Percentiles rank a stretch among this genome's conserved stretches.
Evolutionary conservation across 129 eudicot species (phyloP).

Genomic region (Artemisia tridentata): DNA sequence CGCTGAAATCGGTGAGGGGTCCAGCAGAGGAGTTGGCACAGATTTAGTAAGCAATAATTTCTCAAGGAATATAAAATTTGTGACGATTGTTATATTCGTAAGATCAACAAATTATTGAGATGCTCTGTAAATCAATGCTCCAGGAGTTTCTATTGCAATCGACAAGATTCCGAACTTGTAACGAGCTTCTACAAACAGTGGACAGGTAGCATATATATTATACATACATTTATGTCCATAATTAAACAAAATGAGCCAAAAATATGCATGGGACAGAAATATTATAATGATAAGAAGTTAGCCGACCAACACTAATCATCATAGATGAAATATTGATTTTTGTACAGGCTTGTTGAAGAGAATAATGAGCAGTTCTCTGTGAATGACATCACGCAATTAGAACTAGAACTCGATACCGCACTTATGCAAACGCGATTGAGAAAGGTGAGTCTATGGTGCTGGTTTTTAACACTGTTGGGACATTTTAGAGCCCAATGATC

Average conservation of each 20-base stretch:
- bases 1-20: not conserved
- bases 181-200: not conserved
- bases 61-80: too few relatives aligned
- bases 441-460: slow-evolving; percentile 38
- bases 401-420: not conserved
- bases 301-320: too few relatives aligned
- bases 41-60: not conserved
- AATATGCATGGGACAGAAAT: too few relatives aligned
- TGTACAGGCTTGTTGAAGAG: not conserved
- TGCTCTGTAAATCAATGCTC: too few relatives aligned
- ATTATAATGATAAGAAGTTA: too few relatives aligned
- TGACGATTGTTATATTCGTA: too few relatives aligned
- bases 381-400: not conserved
- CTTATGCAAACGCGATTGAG: slow-evolving; percentile 35
- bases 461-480: too few relatives aligned
- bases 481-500: too few relatives aligned
- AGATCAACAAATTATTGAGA: too few relatives aligned
- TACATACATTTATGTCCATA: too few relatives aligned
- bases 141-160: not conserved
- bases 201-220: not conserved
- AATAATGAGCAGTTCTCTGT: not conserved
- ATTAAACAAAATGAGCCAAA: too few relatives aligned
- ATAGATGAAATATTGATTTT: not conserved
- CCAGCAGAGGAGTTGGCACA: not conserved
- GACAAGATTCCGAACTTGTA: not conserved